Conservation (phyloP, 2,329 filamentous ascomycete species). For the Epichloe gansuensis region DNA sequence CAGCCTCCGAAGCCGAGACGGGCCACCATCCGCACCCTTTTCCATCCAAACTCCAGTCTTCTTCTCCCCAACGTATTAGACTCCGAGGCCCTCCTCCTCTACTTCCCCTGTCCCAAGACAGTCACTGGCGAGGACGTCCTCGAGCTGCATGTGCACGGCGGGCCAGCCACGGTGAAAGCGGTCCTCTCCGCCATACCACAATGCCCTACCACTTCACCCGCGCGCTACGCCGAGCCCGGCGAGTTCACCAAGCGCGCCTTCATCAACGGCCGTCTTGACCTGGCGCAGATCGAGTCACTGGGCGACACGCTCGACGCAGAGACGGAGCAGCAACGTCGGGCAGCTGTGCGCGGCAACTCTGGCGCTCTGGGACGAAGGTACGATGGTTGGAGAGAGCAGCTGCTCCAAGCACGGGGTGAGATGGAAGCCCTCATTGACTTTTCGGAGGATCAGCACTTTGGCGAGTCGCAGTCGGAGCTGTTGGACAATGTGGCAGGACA, state of each 20-base stretch:
- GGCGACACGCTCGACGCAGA: slow-evolving; percentile 53
- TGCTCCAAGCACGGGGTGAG: slow-evolving; percentile 77
- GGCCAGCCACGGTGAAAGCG: slow-evolving; percentile 76
- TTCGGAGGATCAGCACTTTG: slow-evolving; percentile 92
- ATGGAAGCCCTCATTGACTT: slow-evolving; percentile 96
- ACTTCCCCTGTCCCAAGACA: slow-evolving; percentile 69
- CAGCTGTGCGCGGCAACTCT: slow-evolving; percentile 69
- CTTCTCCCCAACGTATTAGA: slow-evolving; percentile 46
- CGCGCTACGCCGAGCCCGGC: slow-evolving; percentile 86
- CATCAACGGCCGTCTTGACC: slow-evolving; percentile 69
- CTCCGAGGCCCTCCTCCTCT: slow-evolving; percentile 66
- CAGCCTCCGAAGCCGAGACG: slow-evolving; percentile 34
- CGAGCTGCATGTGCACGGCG: slow-evolving; percentile 90
- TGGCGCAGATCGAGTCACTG: slow-evolving; percentile 68
- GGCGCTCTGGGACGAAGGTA: slow-evolving; percentile 62
- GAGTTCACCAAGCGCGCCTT: slow-evolving; percentile 94
- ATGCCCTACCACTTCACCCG: slow-evolving; percentile 26
- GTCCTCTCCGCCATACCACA: slow-evolving; percentile 65
- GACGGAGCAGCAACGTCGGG: slow-evolving; percentile 84
- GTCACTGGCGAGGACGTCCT: slow-evolving; percentile 89
- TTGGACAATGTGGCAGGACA: slow-evolving; percentile 56
- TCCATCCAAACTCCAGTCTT: slow-evolving; percentile 30
- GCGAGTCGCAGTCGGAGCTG: slow-evolving; percentile 67
- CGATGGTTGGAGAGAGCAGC: slow-evolving; percentile 64
- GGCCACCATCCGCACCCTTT: slow-evolving; percentile 65